Conservation (phyloP, 768 basidiomycete genomes). For the Sutorius australiensis region DNA sequence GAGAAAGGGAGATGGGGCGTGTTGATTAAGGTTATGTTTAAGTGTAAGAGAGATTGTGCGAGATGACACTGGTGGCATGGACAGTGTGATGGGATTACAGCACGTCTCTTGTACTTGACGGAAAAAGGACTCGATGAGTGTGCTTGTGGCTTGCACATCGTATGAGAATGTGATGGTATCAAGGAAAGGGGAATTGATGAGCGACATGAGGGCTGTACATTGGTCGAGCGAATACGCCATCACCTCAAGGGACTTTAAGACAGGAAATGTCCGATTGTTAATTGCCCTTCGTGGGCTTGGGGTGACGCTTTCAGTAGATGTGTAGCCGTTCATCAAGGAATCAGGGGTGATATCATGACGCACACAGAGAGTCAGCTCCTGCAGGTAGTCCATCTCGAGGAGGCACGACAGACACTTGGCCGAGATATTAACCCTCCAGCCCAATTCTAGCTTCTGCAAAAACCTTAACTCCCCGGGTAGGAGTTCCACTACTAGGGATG, state of each 20-base stretch:
- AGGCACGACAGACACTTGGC: constrained; percentile 21
- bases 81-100: neutral
- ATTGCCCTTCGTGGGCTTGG: neutral
- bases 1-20: constrained; percentile 19
- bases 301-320: neutral
- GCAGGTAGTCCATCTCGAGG: constrained; percentile 19
- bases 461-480: constrained; percentile 14
- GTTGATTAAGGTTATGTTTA: constrained; percentile 24
- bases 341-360: constrained; percentile 16
- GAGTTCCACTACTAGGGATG: constrained; percentile 16
- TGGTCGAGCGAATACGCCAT: constrained; percentile 24
- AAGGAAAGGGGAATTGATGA: constrained; percentile 23
- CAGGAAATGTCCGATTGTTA: constrained; percentile 17
- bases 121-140: constrained; percentile 22
- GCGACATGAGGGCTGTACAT: constrained; percentile 25
- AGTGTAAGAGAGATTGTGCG: constrained; percentile 22
- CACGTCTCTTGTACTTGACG: constrained; percentile 21
- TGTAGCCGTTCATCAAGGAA: constrained; percentile 12
- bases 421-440: constrained; percentile 23
- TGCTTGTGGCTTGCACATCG: constrained; percentile 23
- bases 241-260: constrained; percentile 24
- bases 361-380: constrained; percentile 22
- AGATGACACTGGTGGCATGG: neutral
- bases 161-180: constrained; percentile 25
- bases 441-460: constrained; percentile 24